phyloP scores from a whole-genome alignment of 352 stramenopile genomes.

The Pythium diclinum region DNA sequence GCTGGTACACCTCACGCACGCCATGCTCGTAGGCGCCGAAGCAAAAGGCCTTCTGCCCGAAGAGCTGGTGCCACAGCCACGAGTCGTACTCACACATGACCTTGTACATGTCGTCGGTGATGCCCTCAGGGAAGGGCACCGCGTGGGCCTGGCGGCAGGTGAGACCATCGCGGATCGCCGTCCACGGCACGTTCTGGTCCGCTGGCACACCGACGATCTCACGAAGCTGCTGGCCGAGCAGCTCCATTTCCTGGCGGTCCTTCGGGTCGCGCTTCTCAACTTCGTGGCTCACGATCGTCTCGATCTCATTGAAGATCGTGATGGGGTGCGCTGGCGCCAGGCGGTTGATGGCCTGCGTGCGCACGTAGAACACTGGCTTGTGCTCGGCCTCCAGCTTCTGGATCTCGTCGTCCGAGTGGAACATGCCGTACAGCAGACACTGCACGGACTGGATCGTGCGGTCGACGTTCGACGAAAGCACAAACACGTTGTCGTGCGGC shows the following conservation, averaged over 20 bases:
- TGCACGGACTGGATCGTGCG: constrained; percentile 79
- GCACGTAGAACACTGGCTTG: constrained; percentile 50
- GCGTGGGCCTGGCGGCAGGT: constrained; percentile 62
- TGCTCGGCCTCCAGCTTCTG: constrained; percentile 8
- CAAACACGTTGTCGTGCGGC: constrained; percentile 53
- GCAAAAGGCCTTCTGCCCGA: constrained; percentile 58
- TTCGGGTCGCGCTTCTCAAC: constrained; percentile 28
- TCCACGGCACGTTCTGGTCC: constrained; percentile 62
- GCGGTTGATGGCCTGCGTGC: constrained; percentile 63
- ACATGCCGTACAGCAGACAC: constrained; percentile 69
- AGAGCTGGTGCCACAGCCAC: constrained; percentile 82
- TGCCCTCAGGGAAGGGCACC: constrained; percentile 60
- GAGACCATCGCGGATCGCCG: constrained; percentile 62
- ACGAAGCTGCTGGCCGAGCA: constrained; percentile 23
- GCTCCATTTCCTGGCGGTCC: constrained; percentile 21
- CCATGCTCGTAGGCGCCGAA: constrained; percentile 59
- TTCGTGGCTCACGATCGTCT: constrained; percentile 60
- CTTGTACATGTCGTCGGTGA: constrained; percentile 57
- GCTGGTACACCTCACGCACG: constrained; percentile 53
- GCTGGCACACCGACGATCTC: constrained; percentile 41
- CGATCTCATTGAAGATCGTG: constrained; percentile 71
- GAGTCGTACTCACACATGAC: constrained; percentile 66
- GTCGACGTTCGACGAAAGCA: constrained; percentile 73
- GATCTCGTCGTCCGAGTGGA: constrained; percentile 33
- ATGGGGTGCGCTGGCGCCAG: constrained; percentile 57